phyloP scores from a whole-genome alignment of 1,284 basidiomycete genomes.

The Flammula alnicola region DNA sequence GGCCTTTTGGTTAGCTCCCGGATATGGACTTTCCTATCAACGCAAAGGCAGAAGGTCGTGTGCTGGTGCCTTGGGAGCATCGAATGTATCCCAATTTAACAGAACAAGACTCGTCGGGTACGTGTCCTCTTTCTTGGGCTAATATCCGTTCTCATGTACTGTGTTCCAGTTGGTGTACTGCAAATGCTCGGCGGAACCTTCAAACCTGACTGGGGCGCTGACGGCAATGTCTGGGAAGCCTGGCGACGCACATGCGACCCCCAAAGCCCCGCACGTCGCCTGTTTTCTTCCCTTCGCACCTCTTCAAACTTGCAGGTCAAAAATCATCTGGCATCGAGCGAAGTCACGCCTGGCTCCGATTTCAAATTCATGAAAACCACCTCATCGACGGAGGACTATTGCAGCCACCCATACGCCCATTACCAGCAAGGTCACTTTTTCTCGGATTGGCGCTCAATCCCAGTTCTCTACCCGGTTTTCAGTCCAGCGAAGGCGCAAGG shows the following conservation, averaged over 20 bases:
- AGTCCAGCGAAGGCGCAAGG: constrained; percentile 86
- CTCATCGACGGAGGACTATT: constrained; percentile 77
- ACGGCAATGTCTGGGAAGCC: constrained; percentile 90
- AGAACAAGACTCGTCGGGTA: constrained; percentile 54
- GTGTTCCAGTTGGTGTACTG: constrained; percentile 55
- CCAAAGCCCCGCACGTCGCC: constrained; percentile 74
- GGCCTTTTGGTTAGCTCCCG: constrained; percentile 88
- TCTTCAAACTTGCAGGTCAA: constrained; percentile 30
- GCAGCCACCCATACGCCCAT: constrained; percentile 80
- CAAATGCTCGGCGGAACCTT: constrained; percentile 73
- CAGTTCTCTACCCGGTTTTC: constrained; percentile 87
- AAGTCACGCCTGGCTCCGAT: constrained; percentile 47
- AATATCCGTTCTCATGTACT: constrained; percentile 14
- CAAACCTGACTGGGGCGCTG: constrained; percentile 80
- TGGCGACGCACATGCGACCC: constrained; percentile 91
- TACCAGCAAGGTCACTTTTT: constrained; percentile 93
- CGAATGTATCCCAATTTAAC: constrained; percentile 72
- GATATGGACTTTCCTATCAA: constrained; percentile 94
- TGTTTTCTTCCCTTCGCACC: constrained; percentile 74
- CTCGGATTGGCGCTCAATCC: constrained; percentile 90
- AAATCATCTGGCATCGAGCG: constrained; percentile 34
- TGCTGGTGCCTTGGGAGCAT: constrained; percentile 89
- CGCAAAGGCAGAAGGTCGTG: constrained; percentile 88
- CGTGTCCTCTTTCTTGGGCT: constrained; percentile 21
- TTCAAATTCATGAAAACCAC: constrained; percentile 65